Conservation (phyloP, 1,284 basidiomycete species). For the Ganoderma multipileum region DNA sequence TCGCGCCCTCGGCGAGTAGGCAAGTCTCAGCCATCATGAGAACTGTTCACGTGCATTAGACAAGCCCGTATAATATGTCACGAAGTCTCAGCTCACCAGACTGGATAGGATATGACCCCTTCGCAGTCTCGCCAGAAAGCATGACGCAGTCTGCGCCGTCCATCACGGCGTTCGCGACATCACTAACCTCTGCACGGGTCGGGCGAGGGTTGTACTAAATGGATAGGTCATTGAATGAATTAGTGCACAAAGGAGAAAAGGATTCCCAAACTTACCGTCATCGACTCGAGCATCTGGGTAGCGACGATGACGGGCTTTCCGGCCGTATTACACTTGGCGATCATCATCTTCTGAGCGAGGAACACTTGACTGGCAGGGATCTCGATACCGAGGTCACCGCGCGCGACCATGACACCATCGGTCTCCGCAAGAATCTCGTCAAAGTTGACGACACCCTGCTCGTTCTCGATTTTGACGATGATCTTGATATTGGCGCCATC, state of each 20-base stretch:
- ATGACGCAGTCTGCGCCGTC: constrained; percentile 99
- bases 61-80: not conserved
- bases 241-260: not conserved
- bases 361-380: constrained; percentile 98
- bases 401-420: constrained; percentile 98
- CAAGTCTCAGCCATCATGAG: constrained; percentile 99
- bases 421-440: constrained; percentile 94
- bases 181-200: constrained; percentile 96
- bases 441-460: constrained; percentile 97
- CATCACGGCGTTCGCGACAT: constrained; percentile 97
- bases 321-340: constrained; percentile 95
- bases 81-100: constrained; percentile 65
- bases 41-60: constrained; percentile 54
- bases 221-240: constrained; percentile 7
- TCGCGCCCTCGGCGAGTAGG: constrained; percentile 91
- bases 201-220: constrained; percentile 92
- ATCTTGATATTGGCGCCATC: constrained; percentile 96
- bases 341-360: constrained; percentile 99
- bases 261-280: constrained; percentile 72
- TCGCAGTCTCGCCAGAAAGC: constrained; percentile 98
- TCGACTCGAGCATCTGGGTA: constrained; percentile 99
- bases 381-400: constrained; percentile 97
- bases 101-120: constrained; percentile 93
- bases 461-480: constrained; percentile 98
- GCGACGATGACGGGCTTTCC: constrained; percentile 99